Conservation (phyloP, 139 green algal species). For the Coelastrella sp. region DNA sequence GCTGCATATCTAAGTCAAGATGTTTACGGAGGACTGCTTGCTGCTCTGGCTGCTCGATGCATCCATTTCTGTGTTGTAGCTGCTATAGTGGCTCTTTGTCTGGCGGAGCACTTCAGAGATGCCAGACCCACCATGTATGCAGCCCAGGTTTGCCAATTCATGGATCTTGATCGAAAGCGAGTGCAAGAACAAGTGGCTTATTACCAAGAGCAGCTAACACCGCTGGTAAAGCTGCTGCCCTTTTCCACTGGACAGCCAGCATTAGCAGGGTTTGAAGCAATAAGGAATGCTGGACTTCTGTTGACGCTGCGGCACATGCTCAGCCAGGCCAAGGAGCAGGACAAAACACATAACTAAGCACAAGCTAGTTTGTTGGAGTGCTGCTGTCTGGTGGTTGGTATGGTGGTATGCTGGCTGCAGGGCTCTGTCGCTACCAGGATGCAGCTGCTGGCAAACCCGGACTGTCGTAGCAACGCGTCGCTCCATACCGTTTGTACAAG, state of each 20-base stretch:
- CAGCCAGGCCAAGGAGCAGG: neutral
- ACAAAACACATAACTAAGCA: neutral
- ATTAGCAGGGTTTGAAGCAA: neutral
- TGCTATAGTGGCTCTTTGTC: constrained; percentile 13
- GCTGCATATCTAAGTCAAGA: too few species aligned
- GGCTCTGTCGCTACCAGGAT: too few species aligned
- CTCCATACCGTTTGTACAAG: too few species aligned
- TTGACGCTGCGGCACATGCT: constrained; percentile 24
- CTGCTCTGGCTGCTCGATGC: neutral
- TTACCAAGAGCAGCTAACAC: constrained; percentile 1
- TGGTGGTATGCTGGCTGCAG: too few species aligned
- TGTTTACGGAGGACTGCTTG: neutral
- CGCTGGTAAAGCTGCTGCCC: constrained; percentile 27
- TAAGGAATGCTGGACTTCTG: constrained; percentile 10
- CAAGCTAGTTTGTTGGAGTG: too few species aligned
- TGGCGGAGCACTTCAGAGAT: constrained; percentile 28
- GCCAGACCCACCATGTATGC: neutral
- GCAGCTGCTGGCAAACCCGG: too few species aligned
- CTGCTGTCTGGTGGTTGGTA: too few species aligned
- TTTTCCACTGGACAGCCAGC: neutral
- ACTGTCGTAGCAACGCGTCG: too few species aligned
- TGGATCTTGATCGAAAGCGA: neutral
- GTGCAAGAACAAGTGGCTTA: constrained; percentile 14
- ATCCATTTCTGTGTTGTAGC: constrained; percentile 7
- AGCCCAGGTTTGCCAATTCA: neutral